Evolutionary conservation across 495 filamentous ascomycete genomes (phyloP).

Genomic region (Tuber indicum): DNA sequence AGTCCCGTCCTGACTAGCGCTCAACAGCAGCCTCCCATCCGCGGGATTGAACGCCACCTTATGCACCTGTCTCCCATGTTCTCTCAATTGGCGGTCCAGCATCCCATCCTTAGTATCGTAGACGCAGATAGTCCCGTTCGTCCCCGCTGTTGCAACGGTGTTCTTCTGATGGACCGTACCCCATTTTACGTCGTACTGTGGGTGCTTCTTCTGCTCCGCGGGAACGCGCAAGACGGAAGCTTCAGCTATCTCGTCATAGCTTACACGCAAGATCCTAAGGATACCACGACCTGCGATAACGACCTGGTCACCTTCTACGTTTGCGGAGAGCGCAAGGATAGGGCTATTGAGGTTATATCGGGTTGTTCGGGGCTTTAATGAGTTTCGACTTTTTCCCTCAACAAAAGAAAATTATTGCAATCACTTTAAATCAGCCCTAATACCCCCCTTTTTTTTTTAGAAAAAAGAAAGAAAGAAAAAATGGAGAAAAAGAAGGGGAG

Average conservation of each 20-base stretch:
- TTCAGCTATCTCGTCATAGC: constrained; percentile 26
- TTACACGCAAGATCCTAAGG: constrained; percentile 31
- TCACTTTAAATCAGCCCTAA: neutral
- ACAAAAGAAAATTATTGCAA: neutral
- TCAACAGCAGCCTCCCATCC: constrained; percentile 66
- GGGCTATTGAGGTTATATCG: constrained; percentile 28
- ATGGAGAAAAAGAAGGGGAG: neutral
- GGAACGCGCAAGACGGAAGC: constrained; percentile 33
- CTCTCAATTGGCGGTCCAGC: constrained; percentile 43
- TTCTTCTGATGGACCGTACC: constrained; percentile 48
- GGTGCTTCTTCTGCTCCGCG: constrained; percentile 31
- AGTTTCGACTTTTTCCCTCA: constrained; percentile 13
- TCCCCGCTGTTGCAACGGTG: constrained; percentile 64
- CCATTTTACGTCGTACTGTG: constrained; percentile 63
- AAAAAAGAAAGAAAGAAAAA: neutral
- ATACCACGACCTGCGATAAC: constrained; percentile 36
- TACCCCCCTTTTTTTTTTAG: neutral
- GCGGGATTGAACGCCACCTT: constrained; percentile 84
- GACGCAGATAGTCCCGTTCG: constrained; percentile 65
- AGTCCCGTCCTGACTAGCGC: constrained; percentile 85
- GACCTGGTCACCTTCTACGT: constrained; percentile 34
- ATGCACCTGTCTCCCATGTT: constrained; percentile 89
- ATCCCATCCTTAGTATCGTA: constrained; percentile 45
- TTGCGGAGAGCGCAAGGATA: constrained; percentile 36
- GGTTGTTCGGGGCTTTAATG: constrained; percentile 28